These are phyloP conservation scores for Cryptosporidium sp. DNA, from an alignment of 169 alveolate species.

Conservation along the genomic window DNA sequence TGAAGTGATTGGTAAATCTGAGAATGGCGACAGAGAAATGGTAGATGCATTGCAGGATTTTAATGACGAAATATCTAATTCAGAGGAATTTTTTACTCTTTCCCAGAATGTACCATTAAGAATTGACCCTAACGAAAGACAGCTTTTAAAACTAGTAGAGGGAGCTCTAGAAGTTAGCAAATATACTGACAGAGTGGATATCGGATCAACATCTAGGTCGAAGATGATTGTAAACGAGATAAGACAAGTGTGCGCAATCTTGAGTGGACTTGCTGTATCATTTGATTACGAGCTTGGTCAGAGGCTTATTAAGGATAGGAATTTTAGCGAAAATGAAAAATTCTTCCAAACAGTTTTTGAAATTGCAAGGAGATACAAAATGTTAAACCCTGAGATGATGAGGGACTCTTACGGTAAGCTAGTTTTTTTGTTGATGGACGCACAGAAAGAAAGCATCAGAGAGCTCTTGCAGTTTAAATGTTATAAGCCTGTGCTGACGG, in stretches of 20 bases:
- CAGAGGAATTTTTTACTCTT: constrained; percentile 74
- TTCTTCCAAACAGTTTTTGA: constrained; percentile 90
- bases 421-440: constrained; percentile 90
- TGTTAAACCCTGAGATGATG: constrained; percentile 92
- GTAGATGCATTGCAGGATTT: background rate
- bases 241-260: constrained; percentile 88
- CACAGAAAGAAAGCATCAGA: constrained; percentile 86
- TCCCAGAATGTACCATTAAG: constrained; percentile 80
- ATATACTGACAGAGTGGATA: constrained; percentile 90
- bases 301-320: constrained; percentile 84
- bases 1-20: constrained; percentile 59
- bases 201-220: constrained; percentile 84
- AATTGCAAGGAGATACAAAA: constrained; percentile 91
- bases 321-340: constrained; percentile 83
- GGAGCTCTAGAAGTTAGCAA: constrained; percentile 90
- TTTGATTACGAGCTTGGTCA: constrained; percentile 91
- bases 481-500: constrained; percentile 87
- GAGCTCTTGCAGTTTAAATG: constrained; percentile 87
- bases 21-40: constrained; percentile 16
- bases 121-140: constrained; percentile 84
- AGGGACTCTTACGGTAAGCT: constrained; percentile 90
- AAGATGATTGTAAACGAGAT: constrained; percentile 84
- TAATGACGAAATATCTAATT: constrained; percentile 39
- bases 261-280: constrained; percentile 91
- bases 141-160: constrained; percentile 87